Conservation (phyloP, 768 basidiomycete species). For the Floccularia luteovirens region DNA sequence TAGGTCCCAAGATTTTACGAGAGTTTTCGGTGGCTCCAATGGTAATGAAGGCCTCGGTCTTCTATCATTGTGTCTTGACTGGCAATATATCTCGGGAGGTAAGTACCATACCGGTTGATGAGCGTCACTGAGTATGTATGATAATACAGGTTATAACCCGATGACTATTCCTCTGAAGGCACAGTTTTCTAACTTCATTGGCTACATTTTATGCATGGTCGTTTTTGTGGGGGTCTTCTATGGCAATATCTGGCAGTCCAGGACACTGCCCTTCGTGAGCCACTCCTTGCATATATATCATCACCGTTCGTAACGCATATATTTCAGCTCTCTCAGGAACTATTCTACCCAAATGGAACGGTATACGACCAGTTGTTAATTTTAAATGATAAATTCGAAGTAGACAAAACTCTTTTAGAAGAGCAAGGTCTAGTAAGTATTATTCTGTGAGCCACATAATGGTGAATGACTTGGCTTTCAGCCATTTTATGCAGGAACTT, state of each 20-base stretch:
- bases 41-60: constrained; percentile 63
- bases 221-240: constrained; percentile 47
- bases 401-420: constrained; percentile 29
- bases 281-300: background rate
- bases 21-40: constrained; percentile 56
- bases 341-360: constrained; percentile 40
- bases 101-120: constrained; percentile 2
- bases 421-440: constrained; percentile 29
- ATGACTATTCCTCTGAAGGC: constrained; percentile 44
- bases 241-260: constrained; percentile 44
- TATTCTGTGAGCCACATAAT: background rate
- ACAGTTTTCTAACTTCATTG: constrained; percentile 40
- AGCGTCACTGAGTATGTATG: constrained; percentile 1
- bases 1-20: constrained; percentile 36
- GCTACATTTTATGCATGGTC: constrained; percentile 39
- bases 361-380: constrained; percentile 39
- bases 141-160: constrained; percentile 27
- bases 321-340: constrained; percentile 43
- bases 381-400: constrained; percentile 34
- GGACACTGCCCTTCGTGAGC: constrained; percentile 20
- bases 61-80: constrained; percentile 52
- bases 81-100: constrained; percentile 48
- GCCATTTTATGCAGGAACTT: constrained; percentile 41
- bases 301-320: constrained; percentile 18
- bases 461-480: constrained; percentile 5